A percentile compares a stretch with the other conserved stretches of the same genome.
phyloP scores from a whole-genome alignment of 805 yeast species.

The Candida maesae region DNA sequence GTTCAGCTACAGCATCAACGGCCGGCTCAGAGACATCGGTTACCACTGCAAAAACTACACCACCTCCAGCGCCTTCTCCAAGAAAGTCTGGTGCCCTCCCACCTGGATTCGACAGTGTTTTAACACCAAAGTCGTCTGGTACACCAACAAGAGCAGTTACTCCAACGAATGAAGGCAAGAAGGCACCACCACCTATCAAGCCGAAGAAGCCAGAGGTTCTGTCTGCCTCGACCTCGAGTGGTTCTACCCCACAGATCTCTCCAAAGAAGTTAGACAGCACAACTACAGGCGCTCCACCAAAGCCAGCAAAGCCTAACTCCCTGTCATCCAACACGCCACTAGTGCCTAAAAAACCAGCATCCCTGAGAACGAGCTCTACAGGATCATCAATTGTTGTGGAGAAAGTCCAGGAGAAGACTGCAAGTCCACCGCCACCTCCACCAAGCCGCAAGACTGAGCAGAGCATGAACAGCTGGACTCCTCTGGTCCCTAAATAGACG shows the following conservation, averaged over 20 bases:
- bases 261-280: no score
- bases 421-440: constrained; percentile 17
- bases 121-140: constrained; percentile 32
- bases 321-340: constrained; percentile 2
- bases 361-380: constrained; percentile 1
- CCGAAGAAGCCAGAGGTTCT: constrained; percentile 12
- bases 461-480: constrained; percentile 21
- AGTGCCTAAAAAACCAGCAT: constrained; percentile 7
- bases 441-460: constrained; percentile 11
- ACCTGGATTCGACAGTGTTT: constrained; percentile 33
- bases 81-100: constrained; percentile 31
- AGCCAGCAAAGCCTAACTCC: constrained; percentile 1
- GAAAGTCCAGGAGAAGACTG: neutral
- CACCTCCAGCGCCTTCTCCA: constrained; percentile 32
- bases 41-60: constrained; percentile 13
- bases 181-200: constrained; percentile 12
- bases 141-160: no score
- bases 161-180: no score
- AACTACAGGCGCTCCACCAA: neutral
- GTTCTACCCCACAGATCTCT: no score
- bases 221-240: constrained; percentile 5
- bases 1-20: constrained; percentile 8
- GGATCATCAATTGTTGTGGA: constrained; percentile 1
- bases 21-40: neutral
- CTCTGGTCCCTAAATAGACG: constrained; percentile 18